Evolutionary conservation across 2,329 filamentous ascomycete species (phyloP), one percentile per base, ranked within the genome.

Genomic region (Hypocreales sp.): DNA sequence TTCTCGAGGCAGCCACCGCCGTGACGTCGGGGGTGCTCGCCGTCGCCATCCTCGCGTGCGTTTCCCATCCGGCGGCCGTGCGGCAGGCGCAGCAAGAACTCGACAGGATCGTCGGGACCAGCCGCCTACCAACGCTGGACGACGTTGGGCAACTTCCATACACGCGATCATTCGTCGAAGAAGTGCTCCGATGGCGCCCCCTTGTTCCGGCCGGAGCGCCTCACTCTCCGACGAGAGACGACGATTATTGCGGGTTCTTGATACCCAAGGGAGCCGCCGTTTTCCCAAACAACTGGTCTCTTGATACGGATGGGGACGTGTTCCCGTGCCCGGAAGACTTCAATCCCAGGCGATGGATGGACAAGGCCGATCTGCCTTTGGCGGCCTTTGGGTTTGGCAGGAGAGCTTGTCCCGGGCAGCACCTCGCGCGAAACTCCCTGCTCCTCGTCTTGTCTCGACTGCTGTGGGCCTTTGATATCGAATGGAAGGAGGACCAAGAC

Each of bases 101-200:
- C 4, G 64, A 69, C 35, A 40, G 47, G 1, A 55, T 68, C 2
- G 49, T 72, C 3, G 66, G 67, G 2, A 36, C 46, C 0, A 30
- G 50, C 8, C 52, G 67, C 3, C 50, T 57, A 7, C 67, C 67
- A 0, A 44, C 40, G 12, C 61, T 58, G 41, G 53, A 59, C 18
- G 66, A 72, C 36, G 50, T 54, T 14, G 44, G 50, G 0, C 43
- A 48, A 4, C 40, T 73, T 7, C 65, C 66, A 0, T 73, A 72
- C 36, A 40, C 71, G 18, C 51, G 56, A 13, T 61, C 61, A 2
- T 51, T 67, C 9, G 54, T 70, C 12, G 69, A 70, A 32, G 69
- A 75, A 34, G 54, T 61, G 2, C 44, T 71, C 8, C 55, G 68
- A 3, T 71, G 67, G 64, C 53, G 65, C 5, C 63, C 66, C 0